These are phyloP conservation scores for Anthracocystis panici-leucophaei DNA, from an alignment of 1,284 basidiomycete genomes.

Conservation along the genomic window DNA sequence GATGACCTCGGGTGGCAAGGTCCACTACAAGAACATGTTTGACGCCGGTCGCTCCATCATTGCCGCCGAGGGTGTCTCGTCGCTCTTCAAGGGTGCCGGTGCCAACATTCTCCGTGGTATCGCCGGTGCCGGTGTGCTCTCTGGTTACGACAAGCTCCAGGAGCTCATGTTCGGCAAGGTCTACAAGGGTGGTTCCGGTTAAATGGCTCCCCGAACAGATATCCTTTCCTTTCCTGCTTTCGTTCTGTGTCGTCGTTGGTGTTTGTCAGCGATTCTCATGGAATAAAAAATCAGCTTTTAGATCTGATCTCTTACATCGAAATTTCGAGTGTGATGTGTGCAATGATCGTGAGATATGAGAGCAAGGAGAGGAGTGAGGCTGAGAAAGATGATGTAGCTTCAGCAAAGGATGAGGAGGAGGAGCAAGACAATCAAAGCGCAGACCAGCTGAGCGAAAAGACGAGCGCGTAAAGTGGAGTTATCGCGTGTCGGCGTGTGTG, in stretches of 20 bases:
- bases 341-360: background rate
- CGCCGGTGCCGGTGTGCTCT: conserved; percentile 95
- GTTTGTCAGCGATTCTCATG: conserved; percentile 15
- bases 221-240: background rate
- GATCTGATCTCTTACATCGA: conserved; percentile 19
- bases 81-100: conserved; percentile 80
- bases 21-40: conserved; percentile 73
- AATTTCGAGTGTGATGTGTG: background rate
- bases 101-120: conserved; percentile 98
- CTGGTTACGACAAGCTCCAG: conserved; percentile 86
- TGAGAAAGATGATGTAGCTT: background rate
- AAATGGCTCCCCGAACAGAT: conserved; percentile 19
- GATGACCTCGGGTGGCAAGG: conserved; percentile 69
- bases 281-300: conserved; percentile 48
- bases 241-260: conserved; percentile 30
- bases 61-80: conserved; percentile 85
- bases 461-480: conserved; percentile 23
- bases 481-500: conserved; percentile 8
- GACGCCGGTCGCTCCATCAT: conserved; percentile 81
- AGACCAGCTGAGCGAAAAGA: background rate
- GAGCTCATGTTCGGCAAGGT: conserved; percentile 71
- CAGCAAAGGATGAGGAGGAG: background rate
- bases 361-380: background rate
- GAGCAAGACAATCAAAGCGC: background rate
- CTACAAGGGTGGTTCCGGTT: conserved; percentile 64